These are phyloP conservation scores for Botryotinia narcissicola DNA, from an alignment of 2,329 filamentous ascomycete species.

Conservation along the genomic window DNA sequence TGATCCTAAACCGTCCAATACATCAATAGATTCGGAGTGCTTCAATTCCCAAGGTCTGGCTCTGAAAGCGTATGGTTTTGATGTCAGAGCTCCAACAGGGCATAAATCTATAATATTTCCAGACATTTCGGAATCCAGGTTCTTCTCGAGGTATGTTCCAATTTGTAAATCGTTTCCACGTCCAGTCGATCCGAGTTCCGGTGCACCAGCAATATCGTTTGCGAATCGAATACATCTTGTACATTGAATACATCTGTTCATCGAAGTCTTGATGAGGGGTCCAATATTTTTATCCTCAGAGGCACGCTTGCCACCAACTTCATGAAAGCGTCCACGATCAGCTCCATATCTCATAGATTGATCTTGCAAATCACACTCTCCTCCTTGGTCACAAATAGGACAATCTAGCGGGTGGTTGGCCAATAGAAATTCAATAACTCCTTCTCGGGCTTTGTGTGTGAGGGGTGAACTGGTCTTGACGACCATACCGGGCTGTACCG, in stretches of 20 bases:
- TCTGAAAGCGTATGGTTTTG: conserved; percentile 97
- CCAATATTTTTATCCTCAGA: conserved; percentile 99
- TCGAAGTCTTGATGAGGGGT: conserved; percentile 96
- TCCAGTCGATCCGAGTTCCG: conserved; percentile 89
- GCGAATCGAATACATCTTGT: conserved; percentile 96
- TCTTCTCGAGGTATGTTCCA: conserved; percentile 93
- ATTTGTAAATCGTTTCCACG: conserved; percentile 98
- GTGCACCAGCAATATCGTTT: conserved; percentile 94
- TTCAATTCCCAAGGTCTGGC: conserved; percentile 96
- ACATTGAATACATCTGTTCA: conserved; percentile 99
- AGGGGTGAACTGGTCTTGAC: conserved; percentile 97
- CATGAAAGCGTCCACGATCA: conserved; percentile 95
- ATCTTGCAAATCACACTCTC: conserved; percentile 98
- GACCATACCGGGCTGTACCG: conserved; percentile 96
- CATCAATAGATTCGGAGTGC: conserved; percentile 93
- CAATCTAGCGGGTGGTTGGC: conserved; percentile 96
- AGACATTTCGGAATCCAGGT: conserved; percentile 90
- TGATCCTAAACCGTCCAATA: conserved; percentile 87
- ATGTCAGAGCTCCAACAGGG: conserved; percentile 92
- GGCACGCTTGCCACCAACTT: conserved; percentile 90
- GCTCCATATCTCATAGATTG: conserved; percentile 99
- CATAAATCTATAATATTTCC: conserved; percentile 98
- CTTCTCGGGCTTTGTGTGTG: conserved; percentile 95
- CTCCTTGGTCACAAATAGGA: conserved; percentile 97
- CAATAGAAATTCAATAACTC: conserved; percentile 97